Evolutionary conservation across 2,329 filamentous ascomycete species (phyloP).

Genomic region (Lasiodiplodia theobromae): DNA sequence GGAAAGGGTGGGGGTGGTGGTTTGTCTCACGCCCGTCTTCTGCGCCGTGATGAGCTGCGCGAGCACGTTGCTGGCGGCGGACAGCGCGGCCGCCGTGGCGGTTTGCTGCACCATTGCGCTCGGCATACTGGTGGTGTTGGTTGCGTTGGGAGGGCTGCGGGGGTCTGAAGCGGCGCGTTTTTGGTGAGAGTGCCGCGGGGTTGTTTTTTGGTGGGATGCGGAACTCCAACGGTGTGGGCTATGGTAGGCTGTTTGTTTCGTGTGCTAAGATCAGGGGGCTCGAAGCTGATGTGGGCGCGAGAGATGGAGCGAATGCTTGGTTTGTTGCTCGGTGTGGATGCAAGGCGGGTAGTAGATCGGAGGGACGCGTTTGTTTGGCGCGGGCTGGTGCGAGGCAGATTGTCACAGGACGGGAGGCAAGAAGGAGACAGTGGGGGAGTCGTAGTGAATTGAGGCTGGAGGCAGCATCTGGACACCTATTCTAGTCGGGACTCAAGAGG

Average conservation of each 20-base stretch:
- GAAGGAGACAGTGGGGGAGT: not conserved
- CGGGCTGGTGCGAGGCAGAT: not conserved
- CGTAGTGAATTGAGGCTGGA: not conserved
- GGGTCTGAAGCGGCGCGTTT: too few species aligned
- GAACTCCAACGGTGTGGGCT: too few species aligned
- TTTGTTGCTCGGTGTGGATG: not conserved
- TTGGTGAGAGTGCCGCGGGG: too few species aligned
- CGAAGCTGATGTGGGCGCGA: not conserved
- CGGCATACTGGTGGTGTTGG: conserved; percentile 3
- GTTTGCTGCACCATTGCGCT: conserved; percentile 37
- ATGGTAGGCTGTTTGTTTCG: too few species aligned
- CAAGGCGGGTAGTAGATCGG: not conserved
- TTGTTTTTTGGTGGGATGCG: too few species aligned
- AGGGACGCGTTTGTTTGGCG: not conserved
- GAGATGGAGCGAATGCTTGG: not conserved
- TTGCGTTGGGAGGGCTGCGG: not conserved
- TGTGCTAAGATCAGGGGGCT: too few species aligned
- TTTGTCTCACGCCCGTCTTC: conserved; percentile 60
- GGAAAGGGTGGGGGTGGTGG: not conserved
- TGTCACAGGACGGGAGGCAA: conserved; percentile 11
- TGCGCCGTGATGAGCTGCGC: conserved; percentile 74
- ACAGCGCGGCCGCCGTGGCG: conserved; percentile 70
- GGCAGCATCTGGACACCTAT: conserved; percentile 16
- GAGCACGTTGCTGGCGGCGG: conserved; percentile 73
- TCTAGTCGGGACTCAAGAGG: not conserved